A percentile compares a stretch with the other conserved stretches of the same genome.
phyloP scores from a whole-genome alignment of 2,329 filamentous ascomycete genomes.

The Hymenoscyphus occultus region DNA sequence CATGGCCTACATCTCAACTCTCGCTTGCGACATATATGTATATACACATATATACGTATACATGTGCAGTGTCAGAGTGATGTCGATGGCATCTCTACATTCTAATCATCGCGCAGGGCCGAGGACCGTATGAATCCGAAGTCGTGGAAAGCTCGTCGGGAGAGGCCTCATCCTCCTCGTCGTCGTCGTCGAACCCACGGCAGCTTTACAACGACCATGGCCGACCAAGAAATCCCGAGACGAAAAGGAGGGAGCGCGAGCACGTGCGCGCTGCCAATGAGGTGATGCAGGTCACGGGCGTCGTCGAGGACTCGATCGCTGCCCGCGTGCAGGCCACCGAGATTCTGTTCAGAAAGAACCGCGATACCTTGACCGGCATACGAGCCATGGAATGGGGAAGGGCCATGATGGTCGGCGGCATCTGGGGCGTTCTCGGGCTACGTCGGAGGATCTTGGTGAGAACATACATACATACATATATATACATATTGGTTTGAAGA shows the following conservation, averaged over 20 bases:
- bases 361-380: conserved; percentile 33
- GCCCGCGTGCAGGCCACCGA: conserved; percentile 27
- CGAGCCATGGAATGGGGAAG: conserved; percentile 33
- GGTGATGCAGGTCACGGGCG: conserved; percentile 37
- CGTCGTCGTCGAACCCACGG: background rate
- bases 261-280: conserved; percentile 38
- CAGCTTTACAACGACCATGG: conserved; percentile 37
- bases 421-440: conserved; percentile 37
- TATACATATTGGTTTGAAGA: no score
- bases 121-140: conserved; percentile 36
- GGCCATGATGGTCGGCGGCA: conserved; percentile 29
- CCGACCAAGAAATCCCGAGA: conserved; percentile 35
- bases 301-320: conserved; percentile 34
- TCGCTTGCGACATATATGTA: background rate
- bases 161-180: conserved; percentile 12
- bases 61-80: background rate
- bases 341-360: conserved; percentile 21
- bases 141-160: conserved; percentile 22
- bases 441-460: conserved; percentile 35
- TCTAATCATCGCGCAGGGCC: conserved; percentile 27
- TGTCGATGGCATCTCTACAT: background rate
- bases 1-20: background rate
- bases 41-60: background rate
- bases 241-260: conserved; percentile 34
- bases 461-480: background rate